These are phyloP conservation scores for Drechslerella dactyloides DNA, from an alignment of 2,329 filamentous ascomycete species.

Conservation along the genomic window DNA sequence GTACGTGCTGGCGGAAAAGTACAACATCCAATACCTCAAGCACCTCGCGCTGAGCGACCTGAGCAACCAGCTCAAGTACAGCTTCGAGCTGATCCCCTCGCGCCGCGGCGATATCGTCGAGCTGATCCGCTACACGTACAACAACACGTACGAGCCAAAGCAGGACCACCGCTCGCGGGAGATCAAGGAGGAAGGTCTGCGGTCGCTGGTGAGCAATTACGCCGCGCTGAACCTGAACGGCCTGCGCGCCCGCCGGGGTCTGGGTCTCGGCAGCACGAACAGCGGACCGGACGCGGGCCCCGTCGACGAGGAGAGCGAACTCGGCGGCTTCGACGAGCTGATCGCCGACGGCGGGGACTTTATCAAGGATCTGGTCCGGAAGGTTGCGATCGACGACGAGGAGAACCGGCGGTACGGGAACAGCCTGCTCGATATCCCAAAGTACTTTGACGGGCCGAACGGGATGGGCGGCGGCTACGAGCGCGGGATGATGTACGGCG, in stretches of 20 bases:
- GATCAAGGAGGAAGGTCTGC: constrained; percentile 39
- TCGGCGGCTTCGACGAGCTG: constrained; percentile 44
- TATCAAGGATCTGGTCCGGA: constrained; percentile 47
- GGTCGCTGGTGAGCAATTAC: constrained; percentile 40
- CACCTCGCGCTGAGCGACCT: constrained; percentile 55
- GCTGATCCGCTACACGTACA: constrained; percentile 58
- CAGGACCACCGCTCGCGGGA: constrained; percentile 29
- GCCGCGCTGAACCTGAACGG: constrained; percentile 42
- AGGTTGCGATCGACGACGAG: constrained; percentile 47
- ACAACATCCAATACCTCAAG: constrained; percentile 57
- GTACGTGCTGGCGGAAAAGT: constrained; percentile 59
- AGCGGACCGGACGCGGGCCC: constrained; percentile 12
- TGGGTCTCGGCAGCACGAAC: constrained; percentile 43
- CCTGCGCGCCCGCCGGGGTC: constrained; percentile 31
- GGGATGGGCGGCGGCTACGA: constrained; percentile 30
- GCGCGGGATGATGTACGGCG: constrained; percentile 45
- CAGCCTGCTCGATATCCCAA: constrained; percentile 35
- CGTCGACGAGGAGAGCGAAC: constrained; percentile 38
- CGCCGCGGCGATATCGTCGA: constrained; percentile 56
- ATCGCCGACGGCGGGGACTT: constrained; percentile 50
- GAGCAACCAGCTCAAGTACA: constrained; percentile 44
- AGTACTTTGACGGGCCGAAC: constrained; percentile 43
- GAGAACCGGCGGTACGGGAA: constrained; percentile 46
- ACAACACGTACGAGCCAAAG: constrained; percentile 55
- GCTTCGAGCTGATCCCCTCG: constrained; percentile 56